Conservation (phyloP, 345 rosid genomes). For the Populus deltoides region DNA sequence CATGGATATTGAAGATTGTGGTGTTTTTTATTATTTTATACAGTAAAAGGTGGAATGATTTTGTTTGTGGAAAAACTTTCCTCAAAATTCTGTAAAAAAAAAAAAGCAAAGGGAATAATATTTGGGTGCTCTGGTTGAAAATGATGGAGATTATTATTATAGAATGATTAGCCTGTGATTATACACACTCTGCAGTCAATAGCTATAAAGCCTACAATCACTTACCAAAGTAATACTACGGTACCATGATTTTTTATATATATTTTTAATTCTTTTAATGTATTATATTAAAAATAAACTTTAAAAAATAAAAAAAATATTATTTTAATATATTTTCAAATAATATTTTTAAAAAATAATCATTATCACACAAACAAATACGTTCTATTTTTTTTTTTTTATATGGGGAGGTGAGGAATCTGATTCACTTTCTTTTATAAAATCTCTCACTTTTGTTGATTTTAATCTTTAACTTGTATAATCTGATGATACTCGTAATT, state of each 20-base stretch:
- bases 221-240: not conserved
- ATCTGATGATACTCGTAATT: not conserved
- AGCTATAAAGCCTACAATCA: not conserved
- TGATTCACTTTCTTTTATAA: not conserved
- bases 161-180: slow-evolving; percentile 55
- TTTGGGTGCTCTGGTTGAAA: not conserved
- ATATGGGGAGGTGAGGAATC: not conserved
- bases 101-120: slow-evolving; percentile 12
- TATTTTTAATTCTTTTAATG: too few relatives aligned
- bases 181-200: not conserved
- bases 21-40: slow-evolving; percentile 13
- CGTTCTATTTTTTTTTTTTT: too few relatives aligned
- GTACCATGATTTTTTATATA: too few relatives aligned
- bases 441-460: not conserved
- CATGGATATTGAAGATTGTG: slow-evolving; percentile 21
- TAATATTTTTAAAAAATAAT: too few relatives aligned
- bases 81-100: not conserved
- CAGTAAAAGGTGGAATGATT: slow-evolving; percentile 40
- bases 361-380: too few relatives aligned
- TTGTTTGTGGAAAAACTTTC: slow-evolving; percentile 31
- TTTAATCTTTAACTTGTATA: not conserved
- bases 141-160: slow-evolving; percentile 74
- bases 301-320: too few relatives aligned
- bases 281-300: too few relatives aligned
- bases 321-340: too few relatives aligned